Evolutionary conservation across 73 alveolate species (phyloP).

Genomic region (Tetrahymena malaccensis): DNA sequence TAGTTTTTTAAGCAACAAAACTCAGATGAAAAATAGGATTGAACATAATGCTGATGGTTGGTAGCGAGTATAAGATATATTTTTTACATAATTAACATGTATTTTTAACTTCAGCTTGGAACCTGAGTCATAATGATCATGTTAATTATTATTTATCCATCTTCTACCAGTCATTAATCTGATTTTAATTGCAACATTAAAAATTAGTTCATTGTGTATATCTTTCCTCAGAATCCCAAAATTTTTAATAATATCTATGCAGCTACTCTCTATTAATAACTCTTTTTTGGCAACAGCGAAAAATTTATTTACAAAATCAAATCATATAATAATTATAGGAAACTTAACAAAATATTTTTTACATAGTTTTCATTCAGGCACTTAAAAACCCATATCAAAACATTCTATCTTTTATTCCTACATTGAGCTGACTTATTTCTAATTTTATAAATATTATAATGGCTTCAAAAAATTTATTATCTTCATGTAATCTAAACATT

Average conservation of each 20-base stretch:
- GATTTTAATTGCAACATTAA: background rate
- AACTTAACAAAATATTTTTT: no score
- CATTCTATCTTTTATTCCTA: background rate
- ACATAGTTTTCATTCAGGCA: background rate
- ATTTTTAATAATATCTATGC: background rate
- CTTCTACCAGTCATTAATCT: background rate
- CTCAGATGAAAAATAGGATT: background rate
- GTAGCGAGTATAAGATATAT: background rate
- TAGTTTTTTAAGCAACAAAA: background rate
- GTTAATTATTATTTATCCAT: background rate
- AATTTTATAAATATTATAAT: no score
- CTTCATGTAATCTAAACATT: background rate
- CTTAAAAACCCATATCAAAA: background rate
- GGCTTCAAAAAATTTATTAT: background rate
- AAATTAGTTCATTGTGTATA: background rate
- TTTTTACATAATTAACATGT: background rate
- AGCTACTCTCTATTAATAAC: background rate
- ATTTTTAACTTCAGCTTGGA: background rate
- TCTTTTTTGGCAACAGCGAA: background rate
- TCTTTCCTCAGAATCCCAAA: background rate
- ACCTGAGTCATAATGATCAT: background rate
- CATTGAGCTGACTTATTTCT: background rate
- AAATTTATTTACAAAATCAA: background rate
- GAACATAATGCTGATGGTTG: background rate
- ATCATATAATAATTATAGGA: no score